Evolutionary conservation across 345 rosid species (phyloP), one percentile per base, ranked within the genome.

Genomic region (Populus davidiana): DNA sequence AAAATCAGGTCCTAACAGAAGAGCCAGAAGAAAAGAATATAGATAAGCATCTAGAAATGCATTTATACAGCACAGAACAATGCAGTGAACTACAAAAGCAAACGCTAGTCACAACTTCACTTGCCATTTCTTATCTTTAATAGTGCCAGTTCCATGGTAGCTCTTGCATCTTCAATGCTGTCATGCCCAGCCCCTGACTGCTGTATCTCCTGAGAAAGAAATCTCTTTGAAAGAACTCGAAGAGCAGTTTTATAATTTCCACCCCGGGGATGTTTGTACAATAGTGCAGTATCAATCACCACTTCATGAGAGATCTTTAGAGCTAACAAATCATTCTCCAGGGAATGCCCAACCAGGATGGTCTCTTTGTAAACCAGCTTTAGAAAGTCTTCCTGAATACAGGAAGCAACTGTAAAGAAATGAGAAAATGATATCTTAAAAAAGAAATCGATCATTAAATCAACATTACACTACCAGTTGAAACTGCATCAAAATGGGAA

Each of bases 271-370:
- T 91, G 93, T 83, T 92, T 89, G 89, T 96, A 96, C 47, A 93
- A 76, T 59, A 96, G 77, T 65, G 99, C 91, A 52, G 99, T 93
- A 84, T 96, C 99, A 87, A 96, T 89, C 83, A 96, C 98, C 89
- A 90, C 71, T 50, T 84, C 78, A 71, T 96, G 99, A 85, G 88
- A 89, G 83, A 93, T 88, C 89, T 91, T 93, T 85, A 93, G 77
- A 73, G 98, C 96, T 71, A 87, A 73, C 79, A 96, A 87, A 81
- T 96, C 98, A 86, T 92, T 96, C 81, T 92, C 99, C 89, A 96
- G 81, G n/a, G 99, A 96, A 79, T 96, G 99, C 75, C 98, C 98
- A 20, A 96, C 86, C 86, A 96, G 86, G 87, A 93, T 74, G 5
- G 99, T 92, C 87, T 93, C 97, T 79, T 85, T 85, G 88, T 83